Base-by-base conservation (phyloP, 1,284 basidiomycete species). In the Pseudozyma hubeiensis region DNA sequence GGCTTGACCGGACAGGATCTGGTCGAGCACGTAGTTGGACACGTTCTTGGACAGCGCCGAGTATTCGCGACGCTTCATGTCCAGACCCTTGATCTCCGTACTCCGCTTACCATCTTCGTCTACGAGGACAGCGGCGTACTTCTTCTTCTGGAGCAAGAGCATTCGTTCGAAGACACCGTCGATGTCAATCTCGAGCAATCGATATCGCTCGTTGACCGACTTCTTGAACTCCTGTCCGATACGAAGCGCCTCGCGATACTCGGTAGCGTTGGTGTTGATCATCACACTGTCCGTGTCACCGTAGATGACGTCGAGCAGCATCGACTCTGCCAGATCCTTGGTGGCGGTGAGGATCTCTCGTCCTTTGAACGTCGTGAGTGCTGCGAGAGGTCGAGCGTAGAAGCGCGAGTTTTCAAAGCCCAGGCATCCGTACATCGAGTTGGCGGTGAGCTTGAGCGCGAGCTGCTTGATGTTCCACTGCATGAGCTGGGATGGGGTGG, bases 401-500 rank as follows among this genome's bases (percentile, higher is more conserved):
- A 99, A 99, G 49, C 97, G 88, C 17, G 95, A 97, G 74, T 95
- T 93, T 82, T 96, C 93, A 84, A 98, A 99, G 56, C 97, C 97
- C 33, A 99, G 90, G 88, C 97, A 99, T 24, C 97, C 97, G 85
- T 99, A 99, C 96, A 99, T 99, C 87, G 93, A 96, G 87, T 99
- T 99, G 64, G 97, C 97, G 1, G 96, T 99, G 53, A 99, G 90
- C 87, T 99, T 99, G 63, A 99, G 88, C 6, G 97, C 97, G 84
- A 93, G 91, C 83, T 99, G 97, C 84, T 95, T 96, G 87, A 99
- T 97, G 81, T 99, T 77, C 81, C 93, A 94, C 89, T 97, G 94
- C 58, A 93, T 88, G 47, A 93, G 87, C 81, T 95, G 92, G 0
- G 92, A 90, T 0, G 89, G 88, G 0, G 91, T 88, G 7, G 90